phyloP scores from a whole-genome alignment of 140 eudicot species.

The Anethum foeniculum region DNA sequence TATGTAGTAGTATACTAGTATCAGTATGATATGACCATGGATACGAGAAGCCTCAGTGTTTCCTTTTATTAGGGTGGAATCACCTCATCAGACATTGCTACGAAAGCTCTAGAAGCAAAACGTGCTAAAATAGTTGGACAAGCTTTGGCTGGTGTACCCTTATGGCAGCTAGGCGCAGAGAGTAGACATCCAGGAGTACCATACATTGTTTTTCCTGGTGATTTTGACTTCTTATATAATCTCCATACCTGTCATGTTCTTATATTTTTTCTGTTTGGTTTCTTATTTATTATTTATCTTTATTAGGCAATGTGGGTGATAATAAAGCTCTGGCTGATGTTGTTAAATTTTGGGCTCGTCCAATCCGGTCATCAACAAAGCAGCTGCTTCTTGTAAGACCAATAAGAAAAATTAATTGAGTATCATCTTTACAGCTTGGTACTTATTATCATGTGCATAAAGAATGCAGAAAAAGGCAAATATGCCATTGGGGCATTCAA shows the following conservation, averaged over 20 bases:
- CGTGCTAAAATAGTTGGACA: slow-evolving; percentile 90
- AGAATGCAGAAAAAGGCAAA: slow-evolving; percentile 88
- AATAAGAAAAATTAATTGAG: slow-evolving; percentile 7
- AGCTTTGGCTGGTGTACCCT: slow-evolving; percentile 94
- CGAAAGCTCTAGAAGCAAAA: slow-evolving; percentile 86
- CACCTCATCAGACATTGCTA: slow-evolving; percentile 95
- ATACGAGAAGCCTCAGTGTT: not conserved
- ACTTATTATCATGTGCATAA: slow-evolving; percentile 13
- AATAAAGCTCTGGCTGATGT: slow-evolving; percentile 79
- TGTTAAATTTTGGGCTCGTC: slow-evolving; percentile 73
- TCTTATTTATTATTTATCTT: not conserved
- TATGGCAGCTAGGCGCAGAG: slow-evolving; percentile 94
- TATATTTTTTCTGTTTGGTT: slow-evolving; percentile 1
- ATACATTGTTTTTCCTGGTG: slow-evolving; percentile 95
- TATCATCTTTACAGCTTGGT: not conserved
- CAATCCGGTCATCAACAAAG: slow-evolving; percentile 68
- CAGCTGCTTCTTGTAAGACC: slow-evolving; percentile 70
- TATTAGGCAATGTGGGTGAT: slow-evolving; percentile 86
- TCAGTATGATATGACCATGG: not conserved
- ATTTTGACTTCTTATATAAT: not conserved
- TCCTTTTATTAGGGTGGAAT: slow-evolving; percentile 72
- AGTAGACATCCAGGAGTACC: slow-evolving; percentile 96
- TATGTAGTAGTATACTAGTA: no score
- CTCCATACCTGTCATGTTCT: slow-evolving; percentile 3
- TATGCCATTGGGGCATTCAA: slow-evolving; percentile 98